Evolutionary conservation across 805 yeast species (phyloP), one percentile per base, ranked within the genome.

Genomic region (Citeromyces nyonsensis): DNA sequence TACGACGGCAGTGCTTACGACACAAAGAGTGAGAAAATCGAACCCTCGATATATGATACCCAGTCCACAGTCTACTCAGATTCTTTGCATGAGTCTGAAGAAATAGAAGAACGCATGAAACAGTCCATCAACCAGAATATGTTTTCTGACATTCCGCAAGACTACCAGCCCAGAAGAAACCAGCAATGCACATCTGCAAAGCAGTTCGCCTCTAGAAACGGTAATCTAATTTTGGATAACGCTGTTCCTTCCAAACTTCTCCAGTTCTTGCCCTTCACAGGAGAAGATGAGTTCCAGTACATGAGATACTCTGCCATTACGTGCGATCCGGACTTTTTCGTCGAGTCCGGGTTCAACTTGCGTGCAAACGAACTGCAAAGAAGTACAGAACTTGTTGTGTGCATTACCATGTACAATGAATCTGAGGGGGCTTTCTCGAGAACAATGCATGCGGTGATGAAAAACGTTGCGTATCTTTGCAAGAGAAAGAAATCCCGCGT

Each of bases 291-390:
- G 53, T 91, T 84, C 51, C 76, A 91, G 10, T 83, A 83, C 55
- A 86, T 91, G 96, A 75, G 95, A 42, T 91, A 91, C 53, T 83
- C 97, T 0, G 99, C 98, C 0, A 86, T 94, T 48, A 91, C 99
- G 1, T 66, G 93, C 1, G 86, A 80, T 35, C 95, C 98, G 2
- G 91, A 86, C 53, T 78, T 80, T 25, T 91, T 82, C 48, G 69
- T 71, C 11, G 63, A 59, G 3, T 71, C 69, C 31, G 97, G 97
- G 0, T 91, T 86, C 54, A 75, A 86, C 2, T 58, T 91, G 32
- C 69, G 98, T 44, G 80, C 94, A 6, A 78, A 83, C 5, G 88
- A 83, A 40, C 69, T 73, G 49, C 83, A 81, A 41, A 73, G 98
- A 49, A 95, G 85, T 45, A 88, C 91, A 20, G 97, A 93, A 56